phyloP scores from a whole-genome alignment of 768 basidiomycete species.

The Phaffia australis region DNA sequence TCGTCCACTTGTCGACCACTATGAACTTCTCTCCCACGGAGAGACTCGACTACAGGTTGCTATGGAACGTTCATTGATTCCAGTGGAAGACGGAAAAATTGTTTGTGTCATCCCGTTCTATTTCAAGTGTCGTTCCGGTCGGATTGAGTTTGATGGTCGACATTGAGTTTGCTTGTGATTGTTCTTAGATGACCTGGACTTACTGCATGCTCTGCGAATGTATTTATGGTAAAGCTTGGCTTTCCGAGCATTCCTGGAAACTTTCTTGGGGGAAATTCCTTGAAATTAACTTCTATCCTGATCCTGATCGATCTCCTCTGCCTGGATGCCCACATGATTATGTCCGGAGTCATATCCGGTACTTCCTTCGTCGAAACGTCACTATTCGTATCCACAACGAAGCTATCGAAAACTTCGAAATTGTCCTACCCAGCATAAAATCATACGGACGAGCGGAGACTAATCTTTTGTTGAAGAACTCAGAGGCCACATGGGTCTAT shows the following conservation, averaged over 20 bases:
- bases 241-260: slow-evolving; percentile 21
- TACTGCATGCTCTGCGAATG: slow-evolving; percentile 55
- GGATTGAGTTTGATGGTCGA: background rate
- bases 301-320: slow-evolving; percentile 69
- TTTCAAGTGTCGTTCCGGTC: slow-evolving; percentile 5
- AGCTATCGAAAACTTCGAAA: slow-evolving; percentile 66
- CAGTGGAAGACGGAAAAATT: slow-evolving; percentile 50
- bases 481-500: slow-evolving; percentile 70
- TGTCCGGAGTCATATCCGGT: slow-evolving; percentile 82
- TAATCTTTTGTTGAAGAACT: slow-evolving; percentile 78
- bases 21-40: slow-evolving; percentile 83
- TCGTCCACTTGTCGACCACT: slow-evolving; percentile 45
- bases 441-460: slow-evolving; percentile 77
- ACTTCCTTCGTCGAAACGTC: slow-evolving; percentile 57
- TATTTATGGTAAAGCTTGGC: slow-evolving; percentile 9
- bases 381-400: slow-evolving; percentile 68
- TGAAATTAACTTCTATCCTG: slow-evolving; percentile 89
- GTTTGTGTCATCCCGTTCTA: background rate
- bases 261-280: slow-evolving; percentile 73
- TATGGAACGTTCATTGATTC: slow-evolving; percentile 57
- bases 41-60: slow-evolving; percentile 69
- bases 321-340: slow-evolving; percentile 90
- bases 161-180: no score
- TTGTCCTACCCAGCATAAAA: slow-evolving; percentile 76
- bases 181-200: slow-evolving; percentile 63